Evolutionary conservation across 2,329 filamentous ascomycete species (phyloP).

Genomic region (Talaromyces sp.): DNA sequence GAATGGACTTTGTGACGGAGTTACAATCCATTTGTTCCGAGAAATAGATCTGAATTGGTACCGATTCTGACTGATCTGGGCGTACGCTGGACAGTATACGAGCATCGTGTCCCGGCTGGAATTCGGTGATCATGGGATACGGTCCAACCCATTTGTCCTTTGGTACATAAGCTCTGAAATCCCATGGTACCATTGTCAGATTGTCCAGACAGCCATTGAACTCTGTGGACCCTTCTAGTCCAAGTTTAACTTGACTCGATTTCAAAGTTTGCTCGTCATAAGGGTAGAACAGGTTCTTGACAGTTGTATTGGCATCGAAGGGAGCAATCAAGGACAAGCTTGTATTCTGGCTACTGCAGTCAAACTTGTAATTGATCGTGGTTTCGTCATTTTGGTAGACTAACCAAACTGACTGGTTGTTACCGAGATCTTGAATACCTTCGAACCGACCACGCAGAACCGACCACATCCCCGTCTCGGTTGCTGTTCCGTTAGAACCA

Average conservation of each 20-base stretch:
- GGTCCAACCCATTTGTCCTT: slow-evolving; percentile 47
- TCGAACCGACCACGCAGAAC: slow-evolving; percentile 49
- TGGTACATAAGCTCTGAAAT: slow-evolving; percentile 58
- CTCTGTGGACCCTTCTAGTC: slow-evolving; percentile 44
- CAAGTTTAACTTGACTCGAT: slow-evolving; percentile 42
- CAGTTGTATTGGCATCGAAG: slow-evolving; percentile 49
- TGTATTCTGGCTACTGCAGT: slow-evolving; percentile 49
- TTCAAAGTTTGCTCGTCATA: slow-evolving; percentile 43
- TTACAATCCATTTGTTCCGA: slow-evolving; percentile 58
- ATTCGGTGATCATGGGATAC: slow-evolving; percentile 55
- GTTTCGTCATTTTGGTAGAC: slow-evolving; percentile 45
- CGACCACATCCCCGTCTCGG: slow-evolving; percentile 58
- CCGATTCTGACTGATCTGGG: slow-evolving; percentile 37
- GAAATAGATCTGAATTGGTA: slow-evolving; percentile 54
- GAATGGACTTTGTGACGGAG: slow-evolving; percentile 47
- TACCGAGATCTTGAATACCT: slow-evolving; percentile 49
- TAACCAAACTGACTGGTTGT: slow-evolving; percentile 45
- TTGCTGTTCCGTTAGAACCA: slow-evolving; percentile 49
- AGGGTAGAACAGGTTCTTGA: slow-evolving; percentile 57
- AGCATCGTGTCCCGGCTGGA: slow-evolving; percentile 57
- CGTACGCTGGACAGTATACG: slow-evolving; percentile 48
- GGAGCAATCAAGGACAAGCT: slow-evolving; percentile 48
- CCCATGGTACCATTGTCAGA: slow-evolving; percentile 52
- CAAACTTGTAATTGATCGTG: slow-evolving; percentile 51
- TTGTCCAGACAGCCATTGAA: slow-evolving; percentile 53